Evolutionary conservation across 331 rosid genomes (phyloP).

Genomic region (Saraca asoca): DNA sequence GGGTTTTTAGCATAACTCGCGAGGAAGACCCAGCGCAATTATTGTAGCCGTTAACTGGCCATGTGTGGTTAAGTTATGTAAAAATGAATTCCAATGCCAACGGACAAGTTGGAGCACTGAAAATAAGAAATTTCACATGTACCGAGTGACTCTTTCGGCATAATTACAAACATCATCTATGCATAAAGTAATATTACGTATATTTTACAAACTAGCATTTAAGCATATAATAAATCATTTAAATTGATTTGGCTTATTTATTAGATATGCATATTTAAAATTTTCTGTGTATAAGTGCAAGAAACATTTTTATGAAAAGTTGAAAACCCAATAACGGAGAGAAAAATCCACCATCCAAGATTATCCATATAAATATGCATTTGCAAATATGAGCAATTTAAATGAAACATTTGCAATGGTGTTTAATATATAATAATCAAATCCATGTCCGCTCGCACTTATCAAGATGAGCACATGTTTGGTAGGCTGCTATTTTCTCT

Average conservation of each 20-base stretch:
- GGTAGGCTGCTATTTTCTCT: constrained; percentile 10
- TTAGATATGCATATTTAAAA: no score
- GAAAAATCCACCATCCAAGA: no score
- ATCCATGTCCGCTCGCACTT: constrained; percentile 18
- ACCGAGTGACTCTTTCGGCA: neutral
- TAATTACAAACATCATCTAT: neutral
- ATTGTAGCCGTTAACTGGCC: constrained; percentile 51
- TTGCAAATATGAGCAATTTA: no score
- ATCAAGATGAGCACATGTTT: constrained; percentile 26
- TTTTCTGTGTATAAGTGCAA: no score
- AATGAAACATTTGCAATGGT: no score
- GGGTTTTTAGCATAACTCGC: constrained; percentile 30
- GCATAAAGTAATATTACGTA: neutral
- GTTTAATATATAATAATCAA: neutral
- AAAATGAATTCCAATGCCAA: no score
- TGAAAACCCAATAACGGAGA: no score
- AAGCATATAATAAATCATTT: no score
- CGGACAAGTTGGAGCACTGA: neutral
- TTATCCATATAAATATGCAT: no score
- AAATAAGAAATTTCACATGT: neutral
- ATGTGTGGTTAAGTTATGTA: constrained; percentile 33
- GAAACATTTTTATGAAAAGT: no score
- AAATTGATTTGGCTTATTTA: no score
- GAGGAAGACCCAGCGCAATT: constrained; percentile 51
- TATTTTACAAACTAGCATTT: no score